Percentiles rank a stretch among this genome's conserved stretches.
Conservation (phyloP, 192 early-diverging fungal species). For the Gorgonomyces haynaldii region DNA sequence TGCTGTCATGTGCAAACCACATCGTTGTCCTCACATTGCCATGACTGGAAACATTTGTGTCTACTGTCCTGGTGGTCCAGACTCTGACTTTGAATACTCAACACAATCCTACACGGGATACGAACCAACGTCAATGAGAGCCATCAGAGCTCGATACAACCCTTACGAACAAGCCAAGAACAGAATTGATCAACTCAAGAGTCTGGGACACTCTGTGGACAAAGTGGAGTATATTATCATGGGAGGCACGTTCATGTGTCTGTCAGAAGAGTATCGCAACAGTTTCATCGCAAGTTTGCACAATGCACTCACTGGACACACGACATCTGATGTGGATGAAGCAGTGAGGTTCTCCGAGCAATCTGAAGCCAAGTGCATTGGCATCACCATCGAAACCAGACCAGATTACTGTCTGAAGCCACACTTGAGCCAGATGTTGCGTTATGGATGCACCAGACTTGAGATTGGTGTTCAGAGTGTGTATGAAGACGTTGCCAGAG, state of each 20-base stretch:
- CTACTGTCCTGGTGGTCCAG: slow-evolving; percentile 63
- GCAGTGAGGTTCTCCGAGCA: slow-evolving; percentile 97
- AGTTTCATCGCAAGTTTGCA: slow-evolving; percentile 98
- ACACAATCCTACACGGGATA: slow-evolving; percentile 99
- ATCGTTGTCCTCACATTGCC: slow-evolving; percentile 95
- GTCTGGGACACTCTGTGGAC: slow-evolving; percentile 90
- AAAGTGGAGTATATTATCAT: slow-evolving; percentile 98
- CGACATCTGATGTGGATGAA: slow-evolving; percentile 84
- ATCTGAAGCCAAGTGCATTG: slow-evolving; percentile 92
- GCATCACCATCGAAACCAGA: slow-evolving; percentile 98
- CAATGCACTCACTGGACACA: slow-evolving; percentile 88
- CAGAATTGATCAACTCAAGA: slow-evolving; percentile 86
- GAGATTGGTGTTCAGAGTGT: slow-evolving; percentile 99
- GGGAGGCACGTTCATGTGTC: slow-evolving; percentile 99
- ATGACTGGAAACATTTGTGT: slow-evolving; percentile 99
- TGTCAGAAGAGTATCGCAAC: slow-evolving; percentile 85
- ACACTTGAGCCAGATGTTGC: slow-evolving; percentile 91
- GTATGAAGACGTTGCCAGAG: slow-evolving; percentile 97
- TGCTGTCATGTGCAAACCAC: slow-evolving; percentile 95
- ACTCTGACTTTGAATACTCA: slow-evolving; percentile 99
- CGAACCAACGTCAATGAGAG: slow-evolving; percentile 98
- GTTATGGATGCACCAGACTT: slow-evolving; percentile 95
- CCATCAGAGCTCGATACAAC: slow-evolving; percentile 95
- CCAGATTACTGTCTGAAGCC: slow-evolving; percentile 98
- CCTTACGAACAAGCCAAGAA: slow-evolving; percentile 92